Evolutionary conservation across 2,329 filamentous ascomycete genomes (phyloP).

Genomic region (Drechslerella stenobrocha): DNA sequence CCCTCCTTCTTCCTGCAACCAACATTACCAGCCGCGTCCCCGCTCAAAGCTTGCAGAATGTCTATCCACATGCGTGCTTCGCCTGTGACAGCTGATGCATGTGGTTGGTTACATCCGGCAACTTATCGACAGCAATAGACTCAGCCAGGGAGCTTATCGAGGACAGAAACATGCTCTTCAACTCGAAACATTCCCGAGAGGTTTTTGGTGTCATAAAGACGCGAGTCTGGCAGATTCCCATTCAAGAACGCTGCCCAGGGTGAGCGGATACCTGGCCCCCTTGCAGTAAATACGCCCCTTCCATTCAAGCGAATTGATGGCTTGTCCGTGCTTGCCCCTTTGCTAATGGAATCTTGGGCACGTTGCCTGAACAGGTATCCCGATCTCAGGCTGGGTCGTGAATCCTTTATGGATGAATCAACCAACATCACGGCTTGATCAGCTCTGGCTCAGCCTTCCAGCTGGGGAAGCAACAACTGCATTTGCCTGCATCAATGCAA

Average conservation of each 20-base stretch:
- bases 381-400: background rate
- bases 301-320: too few species aligned
- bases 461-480: constrained; percentile 9
- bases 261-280: too few species aligned
- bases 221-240: background rate
- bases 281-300: too few species aligned
- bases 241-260: too few species aligned
- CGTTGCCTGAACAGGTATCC: background rate
- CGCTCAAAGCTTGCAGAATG: background rate
- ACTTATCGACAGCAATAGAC: constrained; percentile 37
- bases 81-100: background rate
- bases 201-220: background rate
- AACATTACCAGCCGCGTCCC: too few species aligned
- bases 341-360: background rate
- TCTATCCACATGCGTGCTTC: background rate
- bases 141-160: constrained; percentile 31
- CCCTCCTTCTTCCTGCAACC: too few species aligned
- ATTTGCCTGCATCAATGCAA: constrained; percentile 16
- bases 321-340: background rate
- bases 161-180: constrained; percentile 41
- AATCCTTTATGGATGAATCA: too few species aligned
- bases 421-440: background rate
- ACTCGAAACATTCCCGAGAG: too few species aligned
- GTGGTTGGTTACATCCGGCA: constrained; percentile 21
- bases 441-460: constrained; percentile 36